These are phyloP conservation scores for Bjerkandera adusta DNA, from an alignment of 1,284 basidiomycete species.

Conservation along the genomic window DNA sequence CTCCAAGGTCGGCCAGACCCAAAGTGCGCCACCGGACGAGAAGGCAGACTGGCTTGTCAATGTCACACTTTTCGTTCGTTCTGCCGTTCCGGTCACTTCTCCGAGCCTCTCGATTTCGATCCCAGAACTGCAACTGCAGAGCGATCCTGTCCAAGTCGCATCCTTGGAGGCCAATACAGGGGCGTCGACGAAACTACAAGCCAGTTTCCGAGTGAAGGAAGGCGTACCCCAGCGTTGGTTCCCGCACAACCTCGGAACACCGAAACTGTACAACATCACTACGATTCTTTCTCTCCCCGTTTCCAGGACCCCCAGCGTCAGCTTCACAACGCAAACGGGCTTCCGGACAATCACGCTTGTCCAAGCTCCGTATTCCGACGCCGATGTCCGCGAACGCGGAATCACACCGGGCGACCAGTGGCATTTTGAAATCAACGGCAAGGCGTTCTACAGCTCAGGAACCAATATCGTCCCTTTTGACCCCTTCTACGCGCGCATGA, in stretches of 20 bases:
- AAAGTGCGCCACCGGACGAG: constrained; percentile 36
- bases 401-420: constrained; percentile 60
- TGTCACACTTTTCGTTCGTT: constrained; percentile 49
- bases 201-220: constrained; percentile 46
- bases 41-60: constrained; percentile 55
- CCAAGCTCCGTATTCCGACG: constrained; percentile 44
- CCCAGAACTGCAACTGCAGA: constrained; percentile 44
- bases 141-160: constrained; percentile 24
- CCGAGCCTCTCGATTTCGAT: constrained; percentile 43
- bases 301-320: constrained; percentile 18
- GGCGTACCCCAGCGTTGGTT: constrained; percentile 50
- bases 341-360: constrained; percentile 56
- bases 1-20: constrained; percentile 49
- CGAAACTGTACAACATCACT: constrained; percentile 52
- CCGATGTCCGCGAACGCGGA: constrained; percentile 42
- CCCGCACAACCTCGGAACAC: constrained; percentile 52
- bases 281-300: no score
- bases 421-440: constrained; percentile 58
- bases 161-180: constrained; percentile 32
- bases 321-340: constrained; percentile 45
- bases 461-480: constrained; percentile 62
- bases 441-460: constrained; percentile 52
- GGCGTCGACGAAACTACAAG: constrained; percentile 39
- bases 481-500: constrained; percentile 53
- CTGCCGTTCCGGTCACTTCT: constrained; percentile 33